Evolutionary conservation across 2,329 filamentous ascomycete species (phyloP).

Genomic region (Talaromyces marneffei): DNA sequence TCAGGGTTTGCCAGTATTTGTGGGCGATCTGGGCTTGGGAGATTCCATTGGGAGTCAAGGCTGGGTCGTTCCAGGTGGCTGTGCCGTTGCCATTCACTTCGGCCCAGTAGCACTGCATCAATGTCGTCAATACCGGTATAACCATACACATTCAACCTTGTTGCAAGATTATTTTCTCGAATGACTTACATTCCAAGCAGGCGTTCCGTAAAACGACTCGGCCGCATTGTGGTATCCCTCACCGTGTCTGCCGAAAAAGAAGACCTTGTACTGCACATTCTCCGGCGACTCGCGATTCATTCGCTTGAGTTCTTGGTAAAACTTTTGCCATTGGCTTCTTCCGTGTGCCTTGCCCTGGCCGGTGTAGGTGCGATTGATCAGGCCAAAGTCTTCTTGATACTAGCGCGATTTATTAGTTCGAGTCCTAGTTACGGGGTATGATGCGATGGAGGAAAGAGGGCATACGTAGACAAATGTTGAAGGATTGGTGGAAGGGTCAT

Average conservation of each 20-base stretch:
- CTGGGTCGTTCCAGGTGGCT: constrained; percentile 52
- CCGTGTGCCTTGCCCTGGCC: constrained; percentile 26
- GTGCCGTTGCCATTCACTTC: constrained; percentile 52
- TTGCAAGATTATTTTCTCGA: too few species aligned
- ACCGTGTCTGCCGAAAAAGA: constrained; percentile 56
- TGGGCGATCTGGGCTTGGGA: constrained; percentile 43
- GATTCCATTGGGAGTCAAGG: constrained; percentile 48
- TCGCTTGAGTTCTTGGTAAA: constrained; percentile 43
- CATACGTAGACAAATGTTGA: constrained; percentile 44
- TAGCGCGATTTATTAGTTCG: not conserved
- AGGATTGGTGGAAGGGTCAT: constrained; percentile 41
- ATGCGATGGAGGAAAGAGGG: too few species aligned
- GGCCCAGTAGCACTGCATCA: constrained; percentile 50
- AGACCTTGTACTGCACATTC: constrained; percentile 48
- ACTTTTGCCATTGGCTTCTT: constrained; percentile 54
- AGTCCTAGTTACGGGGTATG: not conserved
- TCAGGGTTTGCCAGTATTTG: constrained; percentile 46
- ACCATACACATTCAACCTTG: not conserved
- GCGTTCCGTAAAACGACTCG: constrained; percentile 52
- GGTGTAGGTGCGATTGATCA: constrained; percentile 44
- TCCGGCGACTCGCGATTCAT: constrained; percentile 40
- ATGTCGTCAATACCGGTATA: not conserved
- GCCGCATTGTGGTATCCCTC: constrained; percentile 58
- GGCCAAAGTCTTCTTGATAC: constrained; percentile 38
- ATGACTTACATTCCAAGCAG: constrained; percentile 52